Base-by-base conservation (phyloP, 2,329 filamentous ascomycete species). In the Epichloe elymi region DNA sequence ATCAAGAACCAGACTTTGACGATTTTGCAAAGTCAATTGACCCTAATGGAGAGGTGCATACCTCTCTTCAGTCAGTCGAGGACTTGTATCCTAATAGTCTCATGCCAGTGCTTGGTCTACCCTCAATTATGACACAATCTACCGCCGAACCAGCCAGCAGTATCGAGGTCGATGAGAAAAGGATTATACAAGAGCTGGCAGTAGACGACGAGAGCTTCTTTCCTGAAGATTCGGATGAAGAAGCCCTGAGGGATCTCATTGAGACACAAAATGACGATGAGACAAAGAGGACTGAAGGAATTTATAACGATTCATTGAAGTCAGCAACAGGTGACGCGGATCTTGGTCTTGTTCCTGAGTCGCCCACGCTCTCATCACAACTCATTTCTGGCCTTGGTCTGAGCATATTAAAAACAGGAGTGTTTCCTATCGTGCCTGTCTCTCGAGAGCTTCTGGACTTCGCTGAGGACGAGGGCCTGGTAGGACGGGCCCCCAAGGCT, bases 41-140 rank as follows among this genome's bases (percentile, higher is more conserved):
- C 1, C 71, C 76, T 12, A 81, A 79, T 57, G 68, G 74, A 4
- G 67, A 68, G 3, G 71, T 96, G n/a, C 84, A 83, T 58, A 95
- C 91, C 1, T 78, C 81, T 1, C 67, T 95, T 39, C 80, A 95
- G 60, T 90, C 91, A 49, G 83, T 97, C 0, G 85, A 90, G 62
- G 91, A 97, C 62, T 72, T 98, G 15, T 95, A 86, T 62, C 85
- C 86, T 0, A 74, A 78, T 19, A 85, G 80, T 46, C 66, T 89
- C 20, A 62, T 68, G 15, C 68, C 70, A n/a, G 68, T 65, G 3
- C 62, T 80, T 4, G 73, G 73, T 0, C 54, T 72, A 10, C 57
- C 68, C 5, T 63, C 63, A 2, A 60, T 79, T 45, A 64, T 86
- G 30, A 60, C 67, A 14, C 53, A 55, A 6, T 51, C 51, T 36